Evolutionary conservation across 176 grass and related monocot species (phyloP), one percentile per base, ranked within the genome.

Genomic region (Eleusine coracana): DNA sequence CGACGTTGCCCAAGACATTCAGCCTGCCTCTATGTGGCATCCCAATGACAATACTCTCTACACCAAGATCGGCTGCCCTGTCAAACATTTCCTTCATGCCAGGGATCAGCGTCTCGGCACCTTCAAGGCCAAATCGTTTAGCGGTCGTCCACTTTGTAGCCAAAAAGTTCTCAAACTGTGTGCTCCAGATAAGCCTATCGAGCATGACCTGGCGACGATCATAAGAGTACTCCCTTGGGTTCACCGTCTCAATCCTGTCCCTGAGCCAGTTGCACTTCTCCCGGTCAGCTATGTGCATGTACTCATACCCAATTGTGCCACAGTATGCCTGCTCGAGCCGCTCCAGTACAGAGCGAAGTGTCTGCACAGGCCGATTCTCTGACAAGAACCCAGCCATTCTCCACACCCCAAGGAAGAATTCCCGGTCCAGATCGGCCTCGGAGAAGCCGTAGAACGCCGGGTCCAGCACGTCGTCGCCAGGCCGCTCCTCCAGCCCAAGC

Each of bases 21-120:
- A 99, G 66, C 83, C 96, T 99, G 51, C 93, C 96, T 79, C 96
- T 93, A 81, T 99, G 96, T 60, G 96, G 94, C 96, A 99, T 96
- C 49, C 96, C 96, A 84, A 99, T 96, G 31, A 94, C 96, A 83
- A 99, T 99, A 69, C 66, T 96, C 89, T 96, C 93, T 23, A 99
- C 93, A 61, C 93, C 96, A 55, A 78, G 27, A 68, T 94, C 93
- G 41, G 93, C 92, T 12, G 96, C 89, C 77, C 91, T 90, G 79
- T 96, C 96, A 87, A 99, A 99, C 91, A 94, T 95, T 83, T 99
- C 96, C 66, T 96, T 95, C 96, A 99, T 99, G 20, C 96, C 96
- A 80, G 96, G 96, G 70, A 99, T 99, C 31, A 99, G 83, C 12
- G 96, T 96, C 80, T 99, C 96, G 0, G 83, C 93, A 36, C 96